Conservation (phyloP, 441 rosid species). For the Viola pubescens region DNA sequence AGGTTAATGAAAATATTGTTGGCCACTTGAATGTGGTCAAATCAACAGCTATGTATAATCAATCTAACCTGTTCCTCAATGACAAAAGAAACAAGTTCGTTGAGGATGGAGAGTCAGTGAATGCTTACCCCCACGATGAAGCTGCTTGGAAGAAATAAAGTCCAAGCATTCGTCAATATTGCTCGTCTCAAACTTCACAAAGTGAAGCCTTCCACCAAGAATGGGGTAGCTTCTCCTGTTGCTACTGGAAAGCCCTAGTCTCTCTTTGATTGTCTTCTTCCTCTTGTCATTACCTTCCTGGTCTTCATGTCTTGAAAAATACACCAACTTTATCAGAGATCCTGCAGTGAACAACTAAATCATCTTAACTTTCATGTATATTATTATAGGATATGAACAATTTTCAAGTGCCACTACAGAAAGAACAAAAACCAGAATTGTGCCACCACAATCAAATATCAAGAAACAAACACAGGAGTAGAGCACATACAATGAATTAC, state of each 20-base stretch:
- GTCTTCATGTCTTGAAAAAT: constrained; percentile 93
- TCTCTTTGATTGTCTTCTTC: constrained; percentile 65
- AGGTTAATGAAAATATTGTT: constrained; percentile 10
- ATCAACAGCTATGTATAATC: neutral
- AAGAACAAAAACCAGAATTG: constrained; percentile 2
- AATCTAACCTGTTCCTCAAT: neutral
- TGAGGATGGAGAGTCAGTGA: constrained; percentile 7
- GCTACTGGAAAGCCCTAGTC: constrained; percentile 65
- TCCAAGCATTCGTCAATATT: constrained; percentile 90
- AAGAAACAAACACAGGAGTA: neutral
- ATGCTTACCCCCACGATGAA: constrained; percentile 59
- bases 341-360: constrained; percentile 41
- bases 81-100: constrained; percentile 3
- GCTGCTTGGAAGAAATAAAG: constrained; percentile 91
- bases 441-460: neutral
- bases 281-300: constrained; percentile 50
- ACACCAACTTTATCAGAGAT: constrained; percentile 88
- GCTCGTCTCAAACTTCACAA: constrained; percentile 91
- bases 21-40: constrained; percentile 7
- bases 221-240: constrained; percentile 84
- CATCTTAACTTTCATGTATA: constrained; percentile 3
- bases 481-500: neutral
- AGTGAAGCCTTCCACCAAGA: constrained; percentile 98
- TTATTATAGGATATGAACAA: neutral
- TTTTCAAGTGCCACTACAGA: neutral